Evolutionary conservation across 257 asterid species (phyloP).

Genomic region (Forsythia suspensa): DNA sequence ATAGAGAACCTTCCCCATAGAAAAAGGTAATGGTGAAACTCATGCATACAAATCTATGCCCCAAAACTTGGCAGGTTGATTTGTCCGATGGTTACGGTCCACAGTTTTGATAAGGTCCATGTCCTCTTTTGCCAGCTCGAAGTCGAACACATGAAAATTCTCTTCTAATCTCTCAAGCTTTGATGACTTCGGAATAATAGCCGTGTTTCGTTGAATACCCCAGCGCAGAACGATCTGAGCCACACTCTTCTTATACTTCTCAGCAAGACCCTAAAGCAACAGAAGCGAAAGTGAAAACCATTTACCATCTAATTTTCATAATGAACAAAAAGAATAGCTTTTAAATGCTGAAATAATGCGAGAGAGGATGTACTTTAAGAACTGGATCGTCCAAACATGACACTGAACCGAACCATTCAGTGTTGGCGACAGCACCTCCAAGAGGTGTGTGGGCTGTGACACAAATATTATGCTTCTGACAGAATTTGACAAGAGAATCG

Average conservation of each 20-base stretch:
- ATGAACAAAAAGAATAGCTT: not conserved
- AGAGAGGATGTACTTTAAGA: constrained; percentile 35
- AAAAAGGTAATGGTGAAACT: not conserved
- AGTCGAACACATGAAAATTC: constrained; percentile 42
- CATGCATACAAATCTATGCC: constrained; percentile 53
- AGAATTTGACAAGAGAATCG: constrained; percentile 68
- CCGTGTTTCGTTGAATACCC: constrained; percentile 56
- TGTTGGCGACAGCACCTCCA: constrained; percentile 66
- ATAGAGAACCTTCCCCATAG: not conserved
- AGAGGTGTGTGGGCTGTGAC: constrained; percentile 81
- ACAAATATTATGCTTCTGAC: constrained; percentile 62
- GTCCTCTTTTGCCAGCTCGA: constrained; percentile 46
- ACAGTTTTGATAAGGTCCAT: constrained; percentile 43
- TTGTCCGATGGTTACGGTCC: constrained; percentile 52
- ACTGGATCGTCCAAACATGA: constrained; percentile 68
- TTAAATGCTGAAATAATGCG: not conserved
- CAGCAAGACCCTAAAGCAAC: constrained; percentile 47
- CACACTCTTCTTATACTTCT: constrained; percentile 49
- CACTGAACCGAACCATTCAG: constrained; percentile 63
- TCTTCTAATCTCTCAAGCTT: constrained; percentile 55
- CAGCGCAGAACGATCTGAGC: constrained; percentile 68
- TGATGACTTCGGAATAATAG: constrained; percentile 62
- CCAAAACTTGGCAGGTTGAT: constrained; percentile 64
- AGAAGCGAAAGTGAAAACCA: constrained; percentile 12
- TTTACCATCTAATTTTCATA: not conserved